phyloP scores from a whole-genome alignment of 1,139 yeast species.

The Scheffersomyces illinoinensis region DNA sequence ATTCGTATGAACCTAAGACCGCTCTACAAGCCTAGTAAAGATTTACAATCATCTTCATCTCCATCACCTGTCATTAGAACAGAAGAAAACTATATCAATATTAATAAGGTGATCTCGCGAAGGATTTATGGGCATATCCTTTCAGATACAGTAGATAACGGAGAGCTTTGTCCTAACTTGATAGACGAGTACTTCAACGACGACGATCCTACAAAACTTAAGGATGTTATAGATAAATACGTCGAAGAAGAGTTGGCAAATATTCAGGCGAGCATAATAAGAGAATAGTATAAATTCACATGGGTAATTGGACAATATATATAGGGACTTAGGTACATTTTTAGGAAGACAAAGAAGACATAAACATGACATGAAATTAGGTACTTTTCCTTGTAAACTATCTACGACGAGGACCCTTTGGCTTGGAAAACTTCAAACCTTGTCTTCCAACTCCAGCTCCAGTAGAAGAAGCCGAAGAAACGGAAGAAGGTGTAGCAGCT shows the following conservation, averaged over 20 bases:
- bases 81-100: conserved; percentile 35
- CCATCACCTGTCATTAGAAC: conserved; percentile 14
- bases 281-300: neutral
- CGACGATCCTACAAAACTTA: conserved; percentile 16
- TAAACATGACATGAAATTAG: neutral
- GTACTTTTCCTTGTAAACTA: conserved; percentile 11
- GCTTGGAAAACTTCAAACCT: conserved; percentile 47
- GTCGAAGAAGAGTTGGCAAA: conserved; percentile 20
- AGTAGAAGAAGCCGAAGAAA: neutral
- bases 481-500: neutral
- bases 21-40: conserved; percentile 36
- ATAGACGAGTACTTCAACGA: conserved; percentile 18
- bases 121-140: conserved; percentile 41
- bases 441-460: conserved; percentile 11
- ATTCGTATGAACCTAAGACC: conserved; percentile 54
- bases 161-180: conserved; percentile 7
- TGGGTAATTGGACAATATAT: neutral
- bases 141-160: conserved; percentile 10
- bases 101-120: conserved; percentile 43
- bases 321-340: neutral
- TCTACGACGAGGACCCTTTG: conserved; percentile 58
- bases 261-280: neutral
- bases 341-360: neutral
- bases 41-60: neutral
- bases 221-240: conserved; percentile 23